Conservation (phyloP, 202 grass and related monocot genomes). For the Bolboschoenoplectus hybrid region DNA sequence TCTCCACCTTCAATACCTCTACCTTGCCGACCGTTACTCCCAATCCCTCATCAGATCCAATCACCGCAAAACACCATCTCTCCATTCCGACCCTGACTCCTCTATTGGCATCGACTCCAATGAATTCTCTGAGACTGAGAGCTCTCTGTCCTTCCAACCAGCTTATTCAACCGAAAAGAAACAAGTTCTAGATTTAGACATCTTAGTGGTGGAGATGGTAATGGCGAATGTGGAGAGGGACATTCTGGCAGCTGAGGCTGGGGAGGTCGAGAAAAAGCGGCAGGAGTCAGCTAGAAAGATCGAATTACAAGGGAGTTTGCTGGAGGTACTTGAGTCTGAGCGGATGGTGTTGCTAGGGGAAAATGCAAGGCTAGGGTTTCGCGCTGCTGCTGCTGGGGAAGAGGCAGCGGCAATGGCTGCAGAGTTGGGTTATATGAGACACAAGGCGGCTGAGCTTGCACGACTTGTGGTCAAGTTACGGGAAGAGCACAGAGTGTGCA, state of each 20-base stretch:
- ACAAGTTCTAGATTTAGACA: conserved; percentile 7
- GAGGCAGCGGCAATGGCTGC: conserved; percentile 49
- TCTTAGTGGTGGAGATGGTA: conserved; percentile 69
- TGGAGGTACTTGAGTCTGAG: conserved; percentile 96
- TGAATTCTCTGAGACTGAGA: conserved; percentile 70
- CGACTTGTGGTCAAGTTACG: conserved; percentile 70
- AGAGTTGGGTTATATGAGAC: conserved; percentile 75
- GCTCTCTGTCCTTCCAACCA: conserved; percentile 80
- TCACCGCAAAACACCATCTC: conserved; percentile 13
- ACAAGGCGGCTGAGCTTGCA: conserved; percentile 74
- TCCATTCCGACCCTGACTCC: conserved; percentile 29
- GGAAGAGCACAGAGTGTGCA: conserved; percentile 80
- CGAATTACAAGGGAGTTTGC: conserved; percentile 81
- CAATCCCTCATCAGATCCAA: conserved; percentile 52
- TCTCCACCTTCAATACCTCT: conserved; percentile 90
- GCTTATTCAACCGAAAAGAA: background rate
- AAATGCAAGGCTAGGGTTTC: conserved; percentile 80
- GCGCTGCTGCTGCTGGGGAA: conserved; percentile 59
- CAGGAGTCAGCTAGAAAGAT: conserved; percentile 66
- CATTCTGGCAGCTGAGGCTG: conserved; percentile 54
- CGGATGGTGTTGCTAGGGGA: conserved; percentile 85
- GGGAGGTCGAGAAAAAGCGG: conserved; percentile 40
- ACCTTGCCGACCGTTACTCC: conserved; percentile 92
- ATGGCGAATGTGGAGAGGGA: conserved; percentile 55
- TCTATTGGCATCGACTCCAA: conserved; percentile 35